Conservation (phyloP, 495 filamentous ascomycete genomes). For the Aspergillus cavernicola region DNA sequence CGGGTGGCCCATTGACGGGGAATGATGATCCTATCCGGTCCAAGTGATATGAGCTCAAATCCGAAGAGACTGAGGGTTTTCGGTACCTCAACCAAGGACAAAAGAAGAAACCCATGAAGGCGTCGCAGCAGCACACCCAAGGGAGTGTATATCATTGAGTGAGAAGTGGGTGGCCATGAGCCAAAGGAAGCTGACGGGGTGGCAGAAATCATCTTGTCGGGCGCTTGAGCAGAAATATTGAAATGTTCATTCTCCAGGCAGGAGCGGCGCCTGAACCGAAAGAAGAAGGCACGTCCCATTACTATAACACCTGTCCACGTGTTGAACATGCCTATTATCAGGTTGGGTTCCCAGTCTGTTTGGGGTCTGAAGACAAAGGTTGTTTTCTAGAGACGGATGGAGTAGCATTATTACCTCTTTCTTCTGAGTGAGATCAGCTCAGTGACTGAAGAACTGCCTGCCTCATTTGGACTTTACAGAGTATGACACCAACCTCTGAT, state of each 20-base stretch:
- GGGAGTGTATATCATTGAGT: not conserved
- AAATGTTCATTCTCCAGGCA: not conserved
- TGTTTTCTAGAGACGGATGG: no score
- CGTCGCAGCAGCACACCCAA: not conserved
- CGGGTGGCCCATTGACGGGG: slow-evolving; percentile 2
- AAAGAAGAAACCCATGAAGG: slow-evolving; percentile 12
- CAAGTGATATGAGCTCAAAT: slow-evolving; percentile 11
- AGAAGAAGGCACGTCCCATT: not conserved
- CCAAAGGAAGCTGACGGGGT: no score
- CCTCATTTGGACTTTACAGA: no score
- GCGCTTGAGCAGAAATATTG: not conserved
- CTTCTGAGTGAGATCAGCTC: no score
- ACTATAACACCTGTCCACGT: no score
- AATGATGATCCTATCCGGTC: not conserved
- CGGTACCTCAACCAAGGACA: slow-evolving; percentile 17
- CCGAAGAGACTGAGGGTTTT: slow-evolving; percentile 8
- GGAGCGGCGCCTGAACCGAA: not conserved
- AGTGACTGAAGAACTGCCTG: no score
- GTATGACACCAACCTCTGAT: no score
- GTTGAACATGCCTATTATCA: no score
- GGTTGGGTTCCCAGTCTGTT: no score
- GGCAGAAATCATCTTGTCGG: not conserved
- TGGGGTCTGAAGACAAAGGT: no score
- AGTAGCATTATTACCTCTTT: no score
- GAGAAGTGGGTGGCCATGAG: not conserved